Evolutionary conservation across 192 early-diverging fungal genomes (phyloP).

Genomic region (Coemansia brasiliensis): DNA sequence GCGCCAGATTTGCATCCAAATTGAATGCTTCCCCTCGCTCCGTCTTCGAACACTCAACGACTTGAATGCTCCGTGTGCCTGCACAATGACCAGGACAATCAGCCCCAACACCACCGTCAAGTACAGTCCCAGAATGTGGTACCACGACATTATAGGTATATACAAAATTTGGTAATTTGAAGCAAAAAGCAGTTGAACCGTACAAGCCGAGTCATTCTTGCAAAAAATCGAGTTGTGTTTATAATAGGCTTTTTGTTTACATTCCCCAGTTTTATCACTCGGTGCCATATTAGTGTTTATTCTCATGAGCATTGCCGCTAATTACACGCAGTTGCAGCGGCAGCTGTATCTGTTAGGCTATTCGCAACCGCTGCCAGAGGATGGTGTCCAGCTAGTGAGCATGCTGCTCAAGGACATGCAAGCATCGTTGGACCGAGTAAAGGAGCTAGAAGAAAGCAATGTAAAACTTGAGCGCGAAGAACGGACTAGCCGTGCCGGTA

Average conservation of each 20-base stretch:
- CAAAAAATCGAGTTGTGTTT: no score
- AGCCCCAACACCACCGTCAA: constrained; percentile 37
- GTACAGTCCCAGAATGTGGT: constrained; percentile 49
- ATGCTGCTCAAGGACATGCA: constrained; percentile 48
- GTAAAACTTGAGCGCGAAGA: constrained; percentile 39
- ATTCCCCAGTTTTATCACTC: no score
- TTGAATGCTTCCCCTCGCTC: constrained; percentile 15
- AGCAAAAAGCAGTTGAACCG: not conserved
- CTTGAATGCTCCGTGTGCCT: constrained; percentile 19
- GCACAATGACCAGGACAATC: constrained; percentile 30
- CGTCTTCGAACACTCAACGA: constrained; percentile 11
- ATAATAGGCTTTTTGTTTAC: no score
- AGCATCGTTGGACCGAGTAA: constrained; percentile 41
- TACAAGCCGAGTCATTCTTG: no score
- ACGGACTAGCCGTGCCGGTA: constrained; percentile 20
- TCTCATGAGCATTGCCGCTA: constrained; percentile 26
- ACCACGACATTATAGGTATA: constrained; percentile 39
- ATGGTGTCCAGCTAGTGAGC: constrained; percentile 25
- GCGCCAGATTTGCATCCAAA: constrained; percentile 35
- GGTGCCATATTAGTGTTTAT: no score
- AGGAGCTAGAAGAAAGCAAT: constrained; percentile 31
- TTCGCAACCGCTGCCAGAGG: constrained; percentile 33
- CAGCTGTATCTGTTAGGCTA: constrained; percentile 53
- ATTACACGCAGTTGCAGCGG: constrained; percentile 36
- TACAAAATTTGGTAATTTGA: not conserved